Conservation (phyloP, 805 yeast genomes). For the Kuraishia molischiana region DNA sequence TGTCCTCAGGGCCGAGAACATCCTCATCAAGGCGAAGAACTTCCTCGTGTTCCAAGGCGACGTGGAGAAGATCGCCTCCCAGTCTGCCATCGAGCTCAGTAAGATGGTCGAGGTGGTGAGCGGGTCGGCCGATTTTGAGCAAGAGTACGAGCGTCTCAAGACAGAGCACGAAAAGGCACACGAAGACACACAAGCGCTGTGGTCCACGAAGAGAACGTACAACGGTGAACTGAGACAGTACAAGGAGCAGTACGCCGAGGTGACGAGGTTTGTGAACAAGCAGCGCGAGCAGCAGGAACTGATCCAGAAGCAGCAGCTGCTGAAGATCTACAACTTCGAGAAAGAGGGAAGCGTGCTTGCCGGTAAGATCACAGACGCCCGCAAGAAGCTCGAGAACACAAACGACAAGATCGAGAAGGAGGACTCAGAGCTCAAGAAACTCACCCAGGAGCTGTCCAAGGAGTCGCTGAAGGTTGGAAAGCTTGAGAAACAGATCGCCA, state of each 20-base stretch:
- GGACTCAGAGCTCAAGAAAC: constrained; percentile 17
- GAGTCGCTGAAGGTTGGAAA: constrained; percentile 32
- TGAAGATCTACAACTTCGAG: constrained; percentile 58
- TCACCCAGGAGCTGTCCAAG: constrained; percentile 33
- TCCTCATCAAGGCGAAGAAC: constrained; percentile 80
- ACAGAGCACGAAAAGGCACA: constrained; percentile 58
- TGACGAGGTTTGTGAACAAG: constrained; percentile 52
- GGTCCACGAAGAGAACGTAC: constrained; percentile 58
- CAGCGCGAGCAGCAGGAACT: constrained; percentile 36
- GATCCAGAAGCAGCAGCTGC: constrained; percentile 42
- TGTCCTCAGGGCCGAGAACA: constrained; percentile 66
- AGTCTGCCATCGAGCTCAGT: constrained; percentile 69
- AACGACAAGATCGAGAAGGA: constrained; percentile 19
- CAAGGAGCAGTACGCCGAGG: constrained; percentile 65
- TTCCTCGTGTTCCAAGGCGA: constrained; percentile 96
- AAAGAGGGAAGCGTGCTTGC: constrained; percentile 24
- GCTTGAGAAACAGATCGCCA: constrained; percentile 24
- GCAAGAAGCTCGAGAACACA: constrained; percentile 24
- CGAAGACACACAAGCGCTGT: constrained; percentile 51
- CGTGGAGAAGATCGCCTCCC: constrained; percentile 87
- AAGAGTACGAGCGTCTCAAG: constrained; percentile 56
- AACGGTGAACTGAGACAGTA: constrained; percentile 72
- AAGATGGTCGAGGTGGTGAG: constrained; percentile 71
- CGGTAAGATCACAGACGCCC: constrained; percentile 24
- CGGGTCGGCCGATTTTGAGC: constrained; percentile 61